Evolutionary conservation across 192 early-diverging fungal genomes (phyloP).

Genomic region (Martensiomyces pterosporus): DNA sequence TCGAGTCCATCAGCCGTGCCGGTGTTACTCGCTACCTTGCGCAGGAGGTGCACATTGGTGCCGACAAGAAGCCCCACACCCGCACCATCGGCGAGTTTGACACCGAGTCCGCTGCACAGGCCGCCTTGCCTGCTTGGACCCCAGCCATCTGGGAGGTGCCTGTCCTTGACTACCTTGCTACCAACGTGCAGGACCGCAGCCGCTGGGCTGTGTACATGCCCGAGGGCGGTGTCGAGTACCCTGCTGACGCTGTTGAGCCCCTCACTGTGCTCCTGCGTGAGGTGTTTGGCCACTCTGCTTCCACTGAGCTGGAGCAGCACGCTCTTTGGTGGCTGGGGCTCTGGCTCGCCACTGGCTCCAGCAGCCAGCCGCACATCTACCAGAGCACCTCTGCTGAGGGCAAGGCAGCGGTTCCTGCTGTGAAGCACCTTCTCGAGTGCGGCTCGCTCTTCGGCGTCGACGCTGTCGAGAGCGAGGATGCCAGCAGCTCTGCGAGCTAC

Average conservation of each 20-base stretch:
- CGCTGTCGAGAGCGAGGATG: too few species aligned
- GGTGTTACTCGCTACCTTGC: slow-evolving; percentile 8
- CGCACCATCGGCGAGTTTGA: slow-evolving; percentile 15
- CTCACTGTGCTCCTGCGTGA: slow-evolving; percentile 13
- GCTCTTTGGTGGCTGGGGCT: slow-evolving; percentile 28
- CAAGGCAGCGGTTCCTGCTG: too few species aligned
- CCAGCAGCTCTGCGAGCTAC: too few species aligned
- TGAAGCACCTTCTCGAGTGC: too few species aligned
- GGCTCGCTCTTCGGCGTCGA: too few species aligned
- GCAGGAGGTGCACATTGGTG: slow-evolving; percentile 7
- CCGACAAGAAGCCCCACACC: slow-evolving; percentile 7
- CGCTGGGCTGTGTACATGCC: slow-evolving; percentile 36
- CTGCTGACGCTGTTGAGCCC: slow-evolving; percentile 15
- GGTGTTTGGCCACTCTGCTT: slow-evolving; percentile 10
- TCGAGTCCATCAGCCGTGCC: slow-evolving; percentile 1
- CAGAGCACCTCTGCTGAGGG: too few species aligned
- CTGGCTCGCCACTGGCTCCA: slow-evolving; percentile 17
- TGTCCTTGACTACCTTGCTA: slow-evolving; percentile 33
- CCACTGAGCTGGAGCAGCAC: slow-evolving; percentile 13
- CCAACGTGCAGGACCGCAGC: neutral
- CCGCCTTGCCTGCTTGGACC: slow-evolving; percentile 21
- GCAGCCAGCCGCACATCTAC: neutral
- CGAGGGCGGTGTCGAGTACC: slow-evolving; percentile 24
- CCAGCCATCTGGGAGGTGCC: slow-evolving; percentile 39
- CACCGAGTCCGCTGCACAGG: slow-evolving; percentile 20